Evolutionary conservation across 352 stramenopile genomes (phyloP).

Genomic region (Aphanomyces euteiches): DNA sequence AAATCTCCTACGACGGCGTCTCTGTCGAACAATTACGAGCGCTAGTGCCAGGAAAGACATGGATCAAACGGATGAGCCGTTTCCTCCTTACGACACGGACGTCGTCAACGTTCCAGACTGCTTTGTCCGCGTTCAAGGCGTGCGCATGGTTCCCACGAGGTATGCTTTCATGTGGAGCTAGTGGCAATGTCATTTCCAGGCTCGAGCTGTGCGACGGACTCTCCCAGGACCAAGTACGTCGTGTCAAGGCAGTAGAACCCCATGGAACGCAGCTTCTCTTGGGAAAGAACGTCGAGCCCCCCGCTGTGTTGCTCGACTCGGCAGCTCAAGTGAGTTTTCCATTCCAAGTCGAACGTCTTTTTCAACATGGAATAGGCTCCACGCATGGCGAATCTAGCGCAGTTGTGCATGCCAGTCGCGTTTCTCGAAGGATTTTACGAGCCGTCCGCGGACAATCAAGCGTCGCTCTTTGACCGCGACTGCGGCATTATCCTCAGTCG

Average conservation of each 20-base stretch:
- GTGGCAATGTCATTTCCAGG: background rate
- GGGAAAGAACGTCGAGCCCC: background rate
- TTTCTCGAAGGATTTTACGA: constrained; percentile 29
- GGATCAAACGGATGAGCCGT: background rate
- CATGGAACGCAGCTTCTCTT: background rate
- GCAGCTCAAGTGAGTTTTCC: constrained; percentile 7
- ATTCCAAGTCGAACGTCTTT: background rate
- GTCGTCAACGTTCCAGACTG: constrained; percentile 20
- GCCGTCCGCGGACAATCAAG: background rate
- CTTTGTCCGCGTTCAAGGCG: constrained; percentile 4
- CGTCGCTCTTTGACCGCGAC: constrained; percentile 21
- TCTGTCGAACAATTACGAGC: background rate
- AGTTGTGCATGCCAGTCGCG: constrained; percentile 15
- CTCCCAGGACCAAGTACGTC: background rate
- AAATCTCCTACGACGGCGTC: background rate
- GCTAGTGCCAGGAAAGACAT: background rate
- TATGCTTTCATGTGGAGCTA: background rate
- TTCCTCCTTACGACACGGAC: background rate
- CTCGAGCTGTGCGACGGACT: constrained; percentile 20
- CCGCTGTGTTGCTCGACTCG: background rate
- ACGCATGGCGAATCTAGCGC: constrained; percentile 13
- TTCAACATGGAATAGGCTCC: constrained; percentile 11
- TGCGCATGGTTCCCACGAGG: constrained; percentile 17
- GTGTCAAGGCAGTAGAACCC: constrained; percentile 2
- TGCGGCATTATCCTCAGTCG: constrained; percentile 29